Percentiles rank a stretch among this genome's conserved stretches.
phyloP scores from a whole-genome alignment of 164 flowering plant species.

The Houttuynia cordata region DNA sequence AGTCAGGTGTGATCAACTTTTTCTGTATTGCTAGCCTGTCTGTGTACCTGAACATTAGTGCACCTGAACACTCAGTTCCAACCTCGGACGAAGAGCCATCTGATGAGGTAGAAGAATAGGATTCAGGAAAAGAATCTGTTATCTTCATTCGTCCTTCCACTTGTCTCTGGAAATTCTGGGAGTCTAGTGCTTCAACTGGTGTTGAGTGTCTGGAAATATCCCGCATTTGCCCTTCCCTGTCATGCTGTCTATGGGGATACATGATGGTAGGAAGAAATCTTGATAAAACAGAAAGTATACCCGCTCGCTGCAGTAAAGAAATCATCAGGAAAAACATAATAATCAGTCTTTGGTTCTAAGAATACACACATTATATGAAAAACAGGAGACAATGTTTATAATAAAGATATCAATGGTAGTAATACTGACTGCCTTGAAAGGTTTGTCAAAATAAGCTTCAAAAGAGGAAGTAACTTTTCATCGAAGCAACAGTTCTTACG shows the following conservation, averaged over 20 bases:
- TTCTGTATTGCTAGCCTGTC: slow-evolving; percentile 10
- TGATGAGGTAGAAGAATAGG: slow-evolving; percentile 21
- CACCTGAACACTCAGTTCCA: slow-evolving; percentile 24
- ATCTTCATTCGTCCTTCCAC: slow-evolving; percentile 5
- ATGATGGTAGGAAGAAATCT: slow-evolving; percentile 44
- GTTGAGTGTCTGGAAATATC: slow-evolving; percentile 17
- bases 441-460: no score
- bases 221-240: slow-evolving; percentile 28
- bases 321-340: not conserved
- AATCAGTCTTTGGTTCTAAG: not conserved
- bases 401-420: no score
- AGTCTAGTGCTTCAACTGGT: slow-evolving; percentile 8
- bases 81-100: slow-evolving; percentile 19
- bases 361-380: no score
- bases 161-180: slow-evolving; percentile 26
- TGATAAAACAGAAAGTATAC: slow-evolving; percentile 34
- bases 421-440: no score
- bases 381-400: no score
- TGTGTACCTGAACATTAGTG: slow-evolving; percentile 19
- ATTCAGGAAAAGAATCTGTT: slow-evolving; percentile 16
- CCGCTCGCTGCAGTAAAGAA: slow-evolving; percentile 31
- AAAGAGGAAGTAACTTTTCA: no score
- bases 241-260: slow-evolving; percentile 35
- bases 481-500: no score
- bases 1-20: not conserved